Base-by-base conservation (phyloP, 371 early-diverging fungal species). In the Mortierella sp. region DNA sequence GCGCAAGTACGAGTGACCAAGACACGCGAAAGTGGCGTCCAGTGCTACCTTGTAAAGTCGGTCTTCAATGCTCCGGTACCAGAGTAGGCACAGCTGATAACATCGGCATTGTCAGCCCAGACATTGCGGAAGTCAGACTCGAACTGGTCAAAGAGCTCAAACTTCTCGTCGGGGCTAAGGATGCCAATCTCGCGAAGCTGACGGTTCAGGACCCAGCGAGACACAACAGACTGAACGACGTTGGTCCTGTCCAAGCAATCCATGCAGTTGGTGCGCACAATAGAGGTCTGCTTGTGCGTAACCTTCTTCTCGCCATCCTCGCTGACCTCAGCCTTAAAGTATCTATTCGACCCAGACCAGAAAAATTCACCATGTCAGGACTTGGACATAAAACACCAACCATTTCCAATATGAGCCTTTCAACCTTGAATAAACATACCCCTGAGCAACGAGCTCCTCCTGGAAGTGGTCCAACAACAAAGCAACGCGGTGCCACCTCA, bases 191-290 rank as follows among this genome's bases (percentile, higher is more conserved):
- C 89, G 19, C 90, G 91, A n/a, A 96, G 81, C 79, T 96, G 95
- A 44, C 86, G 86, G 34, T 87, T 89, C 66, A 97, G 77, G 2
- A 93, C 86, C 73, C 86, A 87, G 24, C 95, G 92, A n/a, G 97
- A 97, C 44, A 99, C 79, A n/a, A 95, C 94, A 37, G 94, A 94
- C 84, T 99, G 99, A 4, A 99, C 97, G 10, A 99, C 98, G 76
- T 99, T 99, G 40, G 99, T 99, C 80, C 99, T 92, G 87, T 99
- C 99, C 66, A 99, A 87, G 79, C 99, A 99, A 88, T 99, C 99
- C 94, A 99, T 99, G 86, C 99, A 99, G 86, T 99, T 99, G 13
- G 98, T 95, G 66, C 99, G 94, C 13, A 98, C 89, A 14, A 99
- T 94, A 5, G 96, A 95, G 2, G 86, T 86, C 76, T 99, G 99